Base-by-base conservation (phyloP, 2,329 filamentous ascomycete genomes). In the Cercospora sojina region DNA sequence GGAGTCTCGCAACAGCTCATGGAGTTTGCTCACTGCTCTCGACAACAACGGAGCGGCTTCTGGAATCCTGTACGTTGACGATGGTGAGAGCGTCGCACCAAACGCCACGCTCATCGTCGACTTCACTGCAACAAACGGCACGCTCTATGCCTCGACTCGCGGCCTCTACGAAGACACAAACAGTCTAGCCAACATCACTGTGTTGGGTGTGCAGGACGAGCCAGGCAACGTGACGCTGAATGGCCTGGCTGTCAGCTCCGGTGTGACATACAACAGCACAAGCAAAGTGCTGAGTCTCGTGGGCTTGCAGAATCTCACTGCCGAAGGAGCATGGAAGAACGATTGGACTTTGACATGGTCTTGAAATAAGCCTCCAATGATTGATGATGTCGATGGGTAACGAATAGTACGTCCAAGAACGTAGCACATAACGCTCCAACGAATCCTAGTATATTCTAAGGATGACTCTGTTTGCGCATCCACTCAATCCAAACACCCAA, bases 61-160 rank as follows among this genome's bases (percentile, higher is more conserved):
- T 1, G 91, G 91, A 0, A 77, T 80, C 18, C 77, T 93, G 31
- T 93, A 93, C 74, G 75, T 93, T 7, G 91, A 93, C 72, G 91
- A 94, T 71, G 91, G 91, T 1, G 89, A 89, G 78, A 90, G 87
- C 64, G 65, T 92, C 7, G 72, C 77, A 35, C 88, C 86, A 0
- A 80, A 84, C 12, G 80, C 82, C 0, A 88, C 83, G 0, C 81
- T 88, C 5, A 82, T 81, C 67, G 83, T 92, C 25, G 75, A 76
- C 53, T 70, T 76, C 60, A 77, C 79, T 0, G 82, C 81, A 0
- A 77, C 78, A 0, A 75, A 78, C 8, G 81, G 80, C 0, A 81
- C 79, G 6, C 75, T 91, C 1, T 82, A 80, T 31, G 84, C 84
- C 0, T 79, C 76, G 1, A 79, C 82, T 0, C 72, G 77, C 0